Evolutionary conservation across 176 grass and related monocot species (phyloP).

Genomic region (Canna indica): DNA sequence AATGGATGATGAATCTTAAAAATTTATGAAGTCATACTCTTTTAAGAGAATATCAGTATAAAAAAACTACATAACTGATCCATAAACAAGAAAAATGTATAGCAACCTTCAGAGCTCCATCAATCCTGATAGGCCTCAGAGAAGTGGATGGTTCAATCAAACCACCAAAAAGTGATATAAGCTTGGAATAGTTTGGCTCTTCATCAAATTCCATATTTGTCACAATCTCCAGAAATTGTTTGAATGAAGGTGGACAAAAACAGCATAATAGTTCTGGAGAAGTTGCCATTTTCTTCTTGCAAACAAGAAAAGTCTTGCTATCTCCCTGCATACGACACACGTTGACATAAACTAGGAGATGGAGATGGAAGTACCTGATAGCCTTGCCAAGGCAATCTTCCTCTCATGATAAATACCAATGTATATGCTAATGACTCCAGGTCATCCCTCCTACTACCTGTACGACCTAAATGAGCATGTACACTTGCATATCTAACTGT

Average conservation of each 20-base stretch:
- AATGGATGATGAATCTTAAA: not conserved
- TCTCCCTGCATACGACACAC: conserved; percentile 47
- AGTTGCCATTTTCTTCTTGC: conserved; percentile 99
- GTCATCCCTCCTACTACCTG: conserved; percentile 96
- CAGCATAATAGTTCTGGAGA: conserved; percentile 82
- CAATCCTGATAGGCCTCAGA: conserved; percentile 92
- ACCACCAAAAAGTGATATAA: conserved; percentile 86
- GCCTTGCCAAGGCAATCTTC: conserved; percentile 96
- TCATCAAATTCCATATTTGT: conserved; percentile 99
- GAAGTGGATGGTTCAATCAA: conserved; percentile 82
- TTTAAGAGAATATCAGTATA: not conserved
- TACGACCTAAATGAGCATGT: conserved; percentile 95
- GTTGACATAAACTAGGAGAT: not conserved
- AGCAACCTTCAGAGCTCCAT: conserved; percentile 91
- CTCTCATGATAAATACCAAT: conserved; percentile 89
- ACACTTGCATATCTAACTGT: conserved; percentile 99
- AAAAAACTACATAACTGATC: not conserved
- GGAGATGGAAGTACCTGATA: conserved; percentile 51
- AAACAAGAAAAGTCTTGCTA: conserved; percentile 97
- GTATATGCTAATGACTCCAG: conserved; percentile 93
- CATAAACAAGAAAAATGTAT: not conserved
- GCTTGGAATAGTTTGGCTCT: conserved; percentile 90
- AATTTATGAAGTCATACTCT: conserved; percentile 3
- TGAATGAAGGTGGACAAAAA: conserved; percentile 79
- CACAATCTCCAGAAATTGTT: conserved; percentile 78